These are phyloP conservation scores for Cytospora mali DNA, from an alignment of 2,329 filamentous ascomycete species.

Conservation along the genomic window DNA sequence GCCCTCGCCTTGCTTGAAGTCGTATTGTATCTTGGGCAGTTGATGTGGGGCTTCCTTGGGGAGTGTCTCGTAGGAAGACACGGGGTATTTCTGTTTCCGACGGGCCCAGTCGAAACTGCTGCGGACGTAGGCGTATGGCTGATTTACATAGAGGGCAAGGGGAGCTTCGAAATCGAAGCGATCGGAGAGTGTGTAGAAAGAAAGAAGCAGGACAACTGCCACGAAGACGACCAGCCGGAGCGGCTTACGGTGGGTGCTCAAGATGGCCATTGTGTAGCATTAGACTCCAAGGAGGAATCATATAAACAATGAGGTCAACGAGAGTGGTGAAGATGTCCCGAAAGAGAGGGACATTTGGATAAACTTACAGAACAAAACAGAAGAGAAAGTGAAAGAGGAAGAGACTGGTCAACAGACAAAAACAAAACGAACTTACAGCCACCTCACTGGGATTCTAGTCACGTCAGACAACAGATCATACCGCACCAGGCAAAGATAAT, in stretches of 20 bases:
- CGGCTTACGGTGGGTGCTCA: slow-evolving; percentile 21
- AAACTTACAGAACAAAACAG: not conserved
- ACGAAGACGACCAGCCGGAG: slow-evolving; percentile 20
- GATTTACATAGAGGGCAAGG: slow-evolving; percentile 15
- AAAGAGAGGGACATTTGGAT: not conserved
- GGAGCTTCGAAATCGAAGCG: slow-evolving; percentile 29
- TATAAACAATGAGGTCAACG: slow-evolving; percentile 1
- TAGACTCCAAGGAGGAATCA: slow-evolving; percentile 6
- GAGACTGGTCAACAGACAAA: not conserved
- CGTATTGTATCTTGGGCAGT: slow-evolving; percentile 48
- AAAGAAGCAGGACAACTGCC: slow-evolving; percentile 23
- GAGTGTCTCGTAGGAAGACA: slow-evolving; percentile 31
- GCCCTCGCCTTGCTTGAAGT: slow-evolving; percentile 35
- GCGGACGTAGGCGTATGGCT: slow-evolving; percentile 30
- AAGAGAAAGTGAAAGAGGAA: not conserved
- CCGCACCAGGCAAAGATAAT: not conserved
- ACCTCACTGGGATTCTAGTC: not conserved
- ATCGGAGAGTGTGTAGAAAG: slow-evolving; percentile 28
- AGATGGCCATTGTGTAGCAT: slow-evolving; percentile 22
- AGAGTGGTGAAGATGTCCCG: slow-evolving; percentile 9
- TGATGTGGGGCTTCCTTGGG: slow-evolving; percentile 40
- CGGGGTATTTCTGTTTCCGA: slow-evolving; percentile 32
- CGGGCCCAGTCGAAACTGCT: slow-evolving; percentile 38
- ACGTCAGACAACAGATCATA: not conserved
- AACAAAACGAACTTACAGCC: not conserved